phyloP scores from a whole-genome alignment of 768 basidiomycete genomes.

The Tulasnella sp. region DNA sequence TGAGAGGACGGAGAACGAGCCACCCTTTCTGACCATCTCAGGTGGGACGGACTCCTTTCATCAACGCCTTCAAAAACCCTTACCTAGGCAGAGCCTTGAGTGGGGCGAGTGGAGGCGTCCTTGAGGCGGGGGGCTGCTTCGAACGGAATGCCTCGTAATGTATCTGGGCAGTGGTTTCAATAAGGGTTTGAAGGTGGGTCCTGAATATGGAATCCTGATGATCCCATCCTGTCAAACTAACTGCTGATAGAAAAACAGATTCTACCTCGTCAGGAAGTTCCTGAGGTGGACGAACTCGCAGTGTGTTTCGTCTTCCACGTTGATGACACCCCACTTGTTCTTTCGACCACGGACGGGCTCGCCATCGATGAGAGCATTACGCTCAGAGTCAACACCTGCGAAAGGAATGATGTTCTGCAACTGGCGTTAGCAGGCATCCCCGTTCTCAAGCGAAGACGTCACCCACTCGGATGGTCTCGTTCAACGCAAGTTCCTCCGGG shows the following conservation, averaged over 20 bases:
- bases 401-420: conserved; percentile 86
- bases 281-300: conserved; percentile 97
- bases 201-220: conserved; percentile 33
- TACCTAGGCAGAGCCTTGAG: background rate
- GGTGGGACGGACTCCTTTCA: too few relatives aligned
- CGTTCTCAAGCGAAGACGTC: background rate
- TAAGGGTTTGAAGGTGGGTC: conserved; percentile 95
- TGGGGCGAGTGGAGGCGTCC: conserved; percentile 58
- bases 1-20: too few relatives aligned
- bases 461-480: conserved; percentile 80
- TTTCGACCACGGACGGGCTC: conserved; percentile 91
- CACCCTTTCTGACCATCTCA: too few relatives aligned
- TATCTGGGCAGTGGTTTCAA: conserved; percentile 97
- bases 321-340: conserved; percentile 98
- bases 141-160: conserved; percentile 99
- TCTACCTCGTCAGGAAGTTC: conserved; percentile 88
- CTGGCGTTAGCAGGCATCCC: conserved; percentile 10
- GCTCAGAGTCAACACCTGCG: conserved; percentile 92
- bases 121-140: conserved; percentile 96
- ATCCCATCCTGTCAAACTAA: background rate
- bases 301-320: conserved; percentile 92
- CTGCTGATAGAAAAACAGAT: conserved; percentile 2
- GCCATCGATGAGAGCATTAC: conserved; percentile 89
- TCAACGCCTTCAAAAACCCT: too few relatives aligned
- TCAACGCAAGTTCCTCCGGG: conserved; percentile 83